These are phyloP conservation scores for Allium fistulosum DNA, from an alignment of 106 monocot species.

Conservation along the genomic window DNA sequence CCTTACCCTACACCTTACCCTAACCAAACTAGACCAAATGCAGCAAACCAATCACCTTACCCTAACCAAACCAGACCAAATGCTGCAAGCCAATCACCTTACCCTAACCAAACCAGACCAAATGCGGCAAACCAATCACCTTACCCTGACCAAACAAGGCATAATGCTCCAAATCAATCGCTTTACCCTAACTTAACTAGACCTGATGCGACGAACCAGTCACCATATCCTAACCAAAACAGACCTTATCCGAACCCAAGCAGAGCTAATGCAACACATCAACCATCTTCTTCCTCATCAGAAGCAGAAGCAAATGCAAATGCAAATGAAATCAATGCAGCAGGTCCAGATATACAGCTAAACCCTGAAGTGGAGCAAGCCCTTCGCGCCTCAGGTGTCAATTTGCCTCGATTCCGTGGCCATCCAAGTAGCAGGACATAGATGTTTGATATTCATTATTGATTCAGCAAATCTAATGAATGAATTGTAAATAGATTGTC, in stretches of 20 bases:
- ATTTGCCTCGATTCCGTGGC: conserved; percentile 1
- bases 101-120: background rate
- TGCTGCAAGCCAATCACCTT: background rate
- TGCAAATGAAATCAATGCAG: background rate
- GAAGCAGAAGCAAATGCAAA: background rate
- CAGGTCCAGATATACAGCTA: background rate
- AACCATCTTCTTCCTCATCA: background rate
- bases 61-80: conserved; percentile 1
- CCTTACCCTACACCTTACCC: background rate
- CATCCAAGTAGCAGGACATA: background rate
- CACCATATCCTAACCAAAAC: background rate
- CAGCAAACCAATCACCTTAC: background rate
- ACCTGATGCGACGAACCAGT: background rate
- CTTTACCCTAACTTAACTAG: background rate
- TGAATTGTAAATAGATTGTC: too few relatives aligned
- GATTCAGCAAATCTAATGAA: too few relatives aligned
- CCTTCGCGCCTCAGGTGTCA: background rate
- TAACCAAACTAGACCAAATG: background rate
- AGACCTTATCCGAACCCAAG: too few relatives aligned
- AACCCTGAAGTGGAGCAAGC: conserved; percentile 9
- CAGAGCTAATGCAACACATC: background rate
- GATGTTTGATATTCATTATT: too few relatives aligned
- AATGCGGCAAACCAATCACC: background rate
- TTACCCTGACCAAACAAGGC: background rate
- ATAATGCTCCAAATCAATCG: background rate